Evolutionary conservation across 371 early-diverging fungal genomes (phyloP), one percentile per base, ranked within the genome.

Genomic region (Mucor velutinosus): DNA sequence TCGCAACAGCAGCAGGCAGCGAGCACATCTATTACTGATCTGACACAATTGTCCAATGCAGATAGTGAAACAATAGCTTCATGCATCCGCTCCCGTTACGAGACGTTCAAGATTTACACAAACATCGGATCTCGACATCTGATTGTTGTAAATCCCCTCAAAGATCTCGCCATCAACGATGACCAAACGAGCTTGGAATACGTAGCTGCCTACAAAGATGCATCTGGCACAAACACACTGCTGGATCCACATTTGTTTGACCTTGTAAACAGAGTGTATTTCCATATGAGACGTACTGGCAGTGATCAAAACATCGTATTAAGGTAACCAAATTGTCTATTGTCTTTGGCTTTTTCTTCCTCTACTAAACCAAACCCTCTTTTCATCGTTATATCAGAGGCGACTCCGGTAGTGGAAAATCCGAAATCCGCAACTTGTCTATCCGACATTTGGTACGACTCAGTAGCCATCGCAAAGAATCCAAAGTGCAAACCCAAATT

Each of bases 391-490:
- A n/a, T 43, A 58, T 68, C 55, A 93, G 93, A 71, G 97, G 97
- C 23, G 94, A 93, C 69, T 82, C 91, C 29, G 95, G 92, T 49
- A 86, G 92, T 51, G 97, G 97, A 64, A 97, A 95, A 80, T 89
- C 93, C 12, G 92, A 94, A 71, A 85, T 87, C 51, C 79, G 84
- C 33, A 84, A 82, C 55, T 77, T 90, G 61, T 82, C 89, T 25
- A 75, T 90, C 62, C 87, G 90, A 56, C 87, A 90, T 67, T 84
- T 94, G 27, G 86, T 88, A 59, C 89, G 87, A 64, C 80, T 93
- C 25, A 85, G 88, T 74, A 90, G 89, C 66, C 86, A 92, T 60
- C 85, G 89, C 66, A 95, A 94, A 71, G 94, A 94, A 72, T 86
- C 90, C 64, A 87, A 90, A 74, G 76, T 93, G 8, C 92, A 92